Evolutionary conservation across 2,329 filamentous ascomycete species (phyloP), one percentile per base, ranked within the genome.

Genomic region (Paraphaeosphaeria sporulosa): DNA sequence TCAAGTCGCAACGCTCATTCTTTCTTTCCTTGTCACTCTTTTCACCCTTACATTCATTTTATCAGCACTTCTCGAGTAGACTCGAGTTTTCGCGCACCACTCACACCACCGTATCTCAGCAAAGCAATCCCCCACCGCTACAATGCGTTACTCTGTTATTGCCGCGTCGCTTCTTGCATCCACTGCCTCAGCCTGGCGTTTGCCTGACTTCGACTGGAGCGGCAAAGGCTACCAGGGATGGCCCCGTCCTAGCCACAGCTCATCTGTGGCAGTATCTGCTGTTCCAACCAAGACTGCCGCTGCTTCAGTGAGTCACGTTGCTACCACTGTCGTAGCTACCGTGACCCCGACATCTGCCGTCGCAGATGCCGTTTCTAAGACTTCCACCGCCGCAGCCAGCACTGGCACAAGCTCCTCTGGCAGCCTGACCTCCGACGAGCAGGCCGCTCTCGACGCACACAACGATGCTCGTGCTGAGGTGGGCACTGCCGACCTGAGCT

Each of bases 381-480:
- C 46, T 15, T 15, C 42, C n/a, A 23, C 40, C 8, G 32, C 54
- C 42, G 54, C 54, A 21, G 54, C 34, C 27, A 44, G 23, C n/a
- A 23, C 52, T 46, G 32, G n/a, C 40, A 55, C 40, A 19, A n/a
- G n/a, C 38, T 17, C 44, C n/a, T 27, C 43, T 23, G 25, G 43
- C 15, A 34, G 54, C 34, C 54, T 57, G 19, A 57, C 54, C n/a
- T 19, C 44, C 9, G 54, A 57, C 21, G 27, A 57, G 32, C 54
- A 57, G 17, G 30, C 19, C 9, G 54, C 54, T 15, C 46, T 57
- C 17, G 54, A 57, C 34, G 54, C 54, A 19, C 54, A 57, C 30
- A 57, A 57, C 34, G 46, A 57, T 57, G 54, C 54, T 17, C 54
- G 54, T 23, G 54, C 54, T 46, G 54, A 42, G 19, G 54, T 57